Conservation (phyloP, 2,329 filamentous ascomycete species). For the Chlorencoelia australis region DNA sequence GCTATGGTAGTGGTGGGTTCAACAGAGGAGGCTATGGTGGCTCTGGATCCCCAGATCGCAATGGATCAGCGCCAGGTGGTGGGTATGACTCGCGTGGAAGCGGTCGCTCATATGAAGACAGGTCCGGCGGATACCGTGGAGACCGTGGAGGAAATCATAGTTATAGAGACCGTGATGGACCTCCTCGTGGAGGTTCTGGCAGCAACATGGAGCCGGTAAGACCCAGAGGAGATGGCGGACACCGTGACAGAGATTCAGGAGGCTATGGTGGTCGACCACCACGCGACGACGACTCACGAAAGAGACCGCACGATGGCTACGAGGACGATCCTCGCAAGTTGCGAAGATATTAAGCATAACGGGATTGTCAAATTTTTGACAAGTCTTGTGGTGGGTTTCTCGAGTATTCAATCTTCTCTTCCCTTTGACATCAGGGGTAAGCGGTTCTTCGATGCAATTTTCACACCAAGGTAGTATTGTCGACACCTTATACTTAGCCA, state of each 20-base stretch:
- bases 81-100: slow-evolving; percentile 44
- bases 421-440: slow-evolving; percentile 31
- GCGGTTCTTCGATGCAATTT: slow-evolving; percentile 24
- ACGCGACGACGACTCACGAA: slow-evolving; percentile 41
- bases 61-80: slow-evolving; percentile 29
- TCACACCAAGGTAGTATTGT: slow-evolving; percentile 25
- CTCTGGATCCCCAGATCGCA: slow-evolving; percentile 26
- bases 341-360: slow-evolving; percentile 47
- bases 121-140: slow-evolving; percentile 37
- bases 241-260: slow-evolving; percentile 43
- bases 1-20: slow-evolving; percentile 21
- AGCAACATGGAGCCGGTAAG: slow-evolving; percentile 81
- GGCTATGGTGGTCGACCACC: slow-evolving; percentile 42
- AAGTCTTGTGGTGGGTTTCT: slow-evolving; percentile 40
- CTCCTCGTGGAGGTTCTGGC: slow-evolving; percentile 34
- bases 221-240: slow-evolving; percentile 45
- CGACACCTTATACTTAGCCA: slow-evolving; percentile 15
- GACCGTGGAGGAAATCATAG: slow-evolving; percentile 30
- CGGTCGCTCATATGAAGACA: slow-evolving; percentile 52
- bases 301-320: slow-evolving; percentile 50
- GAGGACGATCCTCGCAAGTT: slow-evolving; percentile 69
- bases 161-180: slow-evolving; percentile 30
- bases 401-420: slow-evolving; percentile 29
- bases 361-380: slow-evolving; percentile 19
- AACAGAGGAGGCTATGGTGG: slow-evolving; percentile 23